These are phyloP conservation scores for Fusarium ramigenum DNA, from an alignment of 2,329 filamentous ascomycete species.

Conservation along the genomic window DNA sequence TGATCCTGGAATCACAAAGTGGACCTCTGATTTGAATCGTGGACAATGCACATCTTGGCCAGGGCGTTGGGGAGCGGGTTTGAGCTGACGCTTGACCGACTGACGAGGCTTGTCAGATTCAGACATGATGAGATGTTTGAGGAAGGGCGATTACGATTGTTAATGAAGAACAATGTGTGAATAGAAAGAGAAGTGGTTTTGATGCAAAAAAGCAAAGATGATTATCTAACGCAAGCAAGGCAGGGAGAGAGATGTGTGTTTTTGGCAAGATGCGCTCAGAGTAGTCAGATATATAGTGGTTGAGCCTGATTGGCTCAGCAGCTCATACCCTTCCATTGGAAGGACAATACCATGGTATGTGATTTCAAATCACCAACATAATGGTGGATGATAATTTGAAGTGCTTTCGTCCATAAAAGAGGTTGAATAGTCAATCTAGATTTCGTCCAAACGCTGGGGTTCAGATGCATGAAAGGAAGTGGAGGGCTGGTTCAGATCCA, in stretches of 20 bases:
- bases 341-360: neutral
- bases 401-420: neutral
- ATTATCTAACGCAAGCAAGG: neutral
- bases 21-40: constrained; percentile 41
- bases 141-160: neutral
- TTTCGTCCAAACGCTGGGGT: neutral
- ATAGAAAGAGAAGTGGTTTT: neutral
- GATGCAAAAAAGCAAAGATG: neutral
- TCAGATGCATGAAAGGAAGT: neutral
- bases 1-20: constrained; percentile 43
- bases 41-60: constrained; percentile 40
- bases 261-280: neutral
- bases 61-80: constrained; percentile 37
- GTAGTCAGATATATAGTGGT: neutral
- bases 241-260: neutral
- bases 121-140: constrained; percentile 24
- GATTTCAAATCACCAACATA: neutral
- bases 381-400: neutral
- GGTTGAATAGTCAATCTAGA: neutral
- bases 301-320: constrained; percentile 2
- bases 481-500: neutral
- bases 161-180: neutral
- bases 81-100: constrained; percentile 38
- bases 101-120: constrained; percentile 16
- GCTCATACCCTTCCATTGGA: neutral